Conservation (phyloP, 306 rosid genomes). For the Sindora glabra region DNA sequence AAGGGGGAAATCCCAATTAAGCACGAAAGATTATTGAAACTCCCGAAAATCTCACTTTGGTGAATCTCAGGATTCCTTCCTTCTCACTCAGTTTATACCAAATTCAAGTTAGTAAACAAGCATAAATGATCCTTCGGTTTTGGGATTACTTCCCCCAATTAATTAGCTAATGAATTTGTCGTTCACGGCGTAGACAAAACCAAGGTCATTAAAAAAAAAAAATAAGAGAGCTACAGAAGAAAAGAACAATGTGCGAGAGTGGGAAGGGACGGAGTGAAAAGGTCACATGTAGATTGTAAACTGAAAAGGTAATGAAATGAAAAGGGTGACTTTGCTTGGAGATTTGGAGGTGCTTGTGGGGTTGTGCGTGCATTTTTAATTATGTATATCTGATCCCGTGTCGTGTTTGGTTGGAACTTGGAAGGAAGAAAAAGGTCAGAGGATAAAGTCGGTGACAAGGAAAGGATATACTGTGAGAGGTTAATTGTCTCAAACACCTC, state of each 20-base stretch:
- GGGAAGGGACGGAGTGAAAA: constrained; percentile 24
- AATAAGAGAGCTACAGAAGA: too few species aligned
- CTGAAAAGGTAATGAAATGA: constrained; percentile 13
- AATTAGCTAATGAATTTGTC: constrained; percentile 7
- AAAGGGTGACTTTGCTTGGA: constrained; percentile 20
- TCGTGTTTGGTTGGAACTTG: neutral
- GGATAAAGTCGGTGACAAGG: neutral
- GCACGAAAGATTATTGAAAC: constrained; percentile 23
- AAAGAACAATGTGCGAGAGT: constrained; percentile 30
- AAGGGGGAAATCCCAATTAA: constrained; percentile 12
- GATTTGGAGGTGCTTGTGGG: constrained; percentile 9
- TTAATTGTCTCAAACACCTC: too few species aligned
- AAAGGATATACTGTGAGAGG: neutral
- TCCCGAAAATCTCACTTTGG: constrained; percentile 15
- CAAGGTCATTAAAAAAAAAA: constrained; percentile 14
- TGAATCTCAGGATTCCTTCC: constrained; percentile 48
- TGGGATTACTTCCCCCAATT: constrained; percentile 25
- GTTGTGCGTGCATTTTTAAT: neutral
- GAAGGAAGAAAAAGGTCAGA: constrained; percentile 3
- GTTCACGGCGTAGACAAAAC: constrained; percentile 13
- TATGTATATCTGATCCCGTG: neutral
- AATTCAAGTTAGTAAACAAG: constrained; percentile 44
- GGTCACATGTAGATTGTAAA: constrained; percentile 12
- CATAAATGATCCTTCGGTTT: constrained; percentile 24
- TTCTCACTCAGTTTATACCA: constrained; percentile 47